A percentile compares a stretch with the other conserved stretches of the same genome.
phyloP scores from a whole-genome alignment of 2,329 filamentous ascomycete genomes.

The Venturia oleaginea region DNA sequence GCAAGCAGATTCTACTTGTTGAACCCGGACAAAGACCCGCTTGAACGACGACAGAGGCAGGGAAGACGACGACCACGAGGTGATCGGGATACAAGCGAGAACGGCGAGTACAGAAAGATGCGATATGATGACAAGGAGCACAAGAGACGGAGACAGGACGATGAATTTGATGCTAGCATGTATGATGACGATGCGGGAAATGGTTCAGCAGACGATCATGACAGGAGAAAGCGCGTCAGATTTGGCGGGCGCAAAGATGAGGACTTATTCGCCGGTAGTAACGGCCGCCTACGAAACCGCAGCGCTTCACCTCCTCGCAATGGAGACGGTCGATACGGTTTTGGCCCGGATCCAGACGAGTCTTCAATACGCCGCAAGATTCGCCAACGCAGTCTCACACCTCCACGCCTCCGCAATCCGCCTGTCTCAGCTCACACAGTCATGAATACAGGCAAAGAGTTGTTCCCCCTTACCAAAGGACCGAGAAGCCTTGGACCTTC shows the following conservation, averaged over 20 bases:
- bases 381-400: conserved; percentile 34
- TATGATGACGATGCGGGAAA: conserved; percentile 53
- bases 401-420: conserved; percentile 20
- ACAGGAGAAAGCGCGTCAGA: conserved; percentile 20
- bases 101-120: conserved; percentile 32
- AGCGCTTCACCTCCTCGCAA: conserved; percentile 48
- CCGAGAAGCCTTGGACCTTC: conserved; percentile 4
- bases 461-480: conserved; percentile 22
- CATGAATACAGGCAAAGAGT: conserved; percentile 22
- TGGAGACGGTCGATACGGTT: conserved; percentile 40
- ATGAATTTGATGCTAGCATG: conserved; percentile 65
- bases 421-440: conserved; percentile 17
- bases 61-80: conserved; percentile 39
- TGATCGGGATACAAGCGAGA: conserved; percentile 21
- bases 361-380: conserved; percentile 35
- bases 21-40: conserved; percentile 80
- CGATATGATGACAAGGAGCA: conserved; percentile 37
- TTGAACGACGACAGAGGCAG: conserved; percentile 57
- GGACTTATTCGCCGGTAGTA: conserved; percentile 25
- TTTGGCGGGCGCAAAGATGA: conserved; percentile 16
- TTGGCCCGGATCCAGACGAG: conserved; percentile 33
- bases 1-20: conserved; percentile 87
- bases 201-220: conserved; percentile 19
- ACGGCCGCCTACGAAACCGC: conserved; percentile 46
- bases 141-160: conserved; percentile 33